Percentiles rank a stretch among this genome's conserved stretches.
Evolutionary conservation across 1,139 yeast genomes (phyloP).

Genomic region (Saccharomyces pastorianus): DNA sequence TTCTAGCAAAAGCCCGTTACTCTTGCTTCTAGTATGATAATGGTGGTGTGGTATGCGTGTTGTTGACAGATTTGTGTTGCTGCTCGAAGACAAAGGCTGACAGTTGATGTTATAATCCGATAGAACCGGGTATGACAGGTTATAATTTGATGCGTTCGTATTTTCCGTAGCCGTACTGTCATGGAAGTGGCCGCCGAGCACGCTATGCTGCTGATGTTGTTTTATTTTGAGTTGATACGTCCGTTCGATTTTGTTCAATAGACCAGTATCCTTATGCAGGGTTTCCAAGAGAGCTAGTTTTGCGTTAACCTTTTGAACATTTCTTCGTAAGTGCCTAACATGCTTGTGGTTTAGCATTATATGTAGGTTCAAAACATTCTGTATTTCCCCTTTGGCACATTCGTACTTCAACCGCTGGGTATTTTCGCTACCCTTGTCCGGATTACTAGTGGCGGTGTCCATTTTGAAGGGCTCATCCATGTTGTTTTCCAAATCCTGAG

Average conservation of each 20-base stretch:
- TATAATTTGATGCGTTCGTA: not conserved
- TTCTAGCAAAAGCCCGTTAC: slow-evolving; percentile 20
- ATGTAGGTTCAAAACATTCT: slow-evolving; percentile 53
- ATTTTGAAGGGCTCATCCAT: slow-evolving; percentile 5
- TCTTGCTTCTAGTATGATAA: slow-evolving; percentile 31
- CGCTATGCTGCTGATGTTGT: not conserved
- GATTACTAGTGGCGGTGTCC: slow-evolving; percentile 2
- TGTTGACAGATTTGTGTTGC: not conserved
- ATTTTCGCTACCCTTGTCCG: slow-evolving; percentile 24
- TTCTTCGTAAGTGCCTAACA: slow-evolving; percentile 48
- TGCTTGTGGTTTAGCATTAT: slow-evolving; percentile 65
- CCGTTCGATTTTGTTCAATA: slow-evolving; percentile 22
- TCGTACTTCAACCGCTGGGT: slow-evolving; percentile 26
- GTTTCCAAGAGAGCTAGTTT: slow-evolving; percentile 48
- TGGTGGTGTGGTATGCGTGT: slow-evolving; percentile 13
- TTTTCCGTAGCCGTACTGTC: not conserved
- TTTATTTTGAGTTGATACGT: not conserved
- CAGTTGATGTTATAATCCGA: not conserved
- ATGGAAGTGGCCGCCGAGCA: not conserved
- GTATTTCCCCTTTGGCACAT: slow-evolving; percentile 28
- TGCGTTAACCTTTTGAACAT: slow-evolving; percentile 56
- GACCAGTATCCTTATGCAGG: slow-evolving; percentile 41
- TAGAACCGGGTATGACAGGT: not conserved
- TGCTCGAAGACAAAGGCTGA: slow-evolving; percentile 10
- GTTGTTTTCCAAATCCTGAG: slow-evolving; percentile 27